Evolutionary conservation across 768 basidiomycete genomes (phyloP), one percentile per base, ranked within the genome.

Genomic region (Rossbeevera mucosa): DNA sequence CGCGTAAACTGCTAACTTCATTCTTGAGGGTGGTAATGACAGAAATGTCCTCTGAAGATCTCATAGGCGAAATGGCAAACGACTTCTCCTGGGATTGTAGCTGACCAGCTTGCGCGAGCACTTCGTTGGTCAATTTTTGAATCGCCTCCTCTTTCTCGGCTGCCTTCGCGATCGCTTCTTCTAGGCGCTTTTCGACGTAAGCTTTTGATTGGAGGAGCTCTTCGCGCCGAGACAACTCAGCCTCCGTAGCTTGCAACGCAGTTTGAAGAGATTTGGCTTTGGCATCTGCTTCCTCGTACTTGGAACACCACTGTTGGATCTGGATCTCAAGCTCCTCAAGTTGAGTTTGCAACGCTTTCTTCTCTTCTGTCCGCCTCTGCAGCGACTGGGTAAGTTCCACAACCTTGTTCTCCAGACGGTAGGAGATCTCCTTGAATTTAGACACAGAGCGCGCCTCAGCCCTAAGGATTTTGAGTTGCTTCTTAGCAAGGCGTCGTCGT

Each of bases 391-490:
- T 98, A 56, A 99, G 86, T 67, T 98, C 95, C 53, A 99, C 92
- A 41, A 99, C 96, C 74, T 98, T 99, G 79, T 98, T 99, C 75
- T 99, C 96, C 51, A 99, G 79, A 60, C 83, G 85, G 66, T 98
- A 98, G 0, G 95, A 97, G 59, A 95, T 96, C 72, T 96, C 94
- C 74, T 96, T 97, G 83, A 95, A 97, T 67, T 94, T 96, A 59
- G 91, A 89, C 25, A 94, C 94, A 2, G 96, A 98, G 47, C 94
- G 91, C 6, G 96, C 96, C 70, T 99, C 96, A 7, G 86, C 81
- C 64, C 80, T 86, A 57, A 99, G 81, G 9, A 73, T 75, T 61
- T 87, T 89, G 57, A 99, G 81, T 65, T 97, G 84, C 59, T 85
- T 87, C 53, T 86, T 82, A 20, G 96, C 96, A 45, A 88, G 73